Conservation (phyloP, 805 yeast genomes). For the Saccharomyces paradoxus region DNA sequence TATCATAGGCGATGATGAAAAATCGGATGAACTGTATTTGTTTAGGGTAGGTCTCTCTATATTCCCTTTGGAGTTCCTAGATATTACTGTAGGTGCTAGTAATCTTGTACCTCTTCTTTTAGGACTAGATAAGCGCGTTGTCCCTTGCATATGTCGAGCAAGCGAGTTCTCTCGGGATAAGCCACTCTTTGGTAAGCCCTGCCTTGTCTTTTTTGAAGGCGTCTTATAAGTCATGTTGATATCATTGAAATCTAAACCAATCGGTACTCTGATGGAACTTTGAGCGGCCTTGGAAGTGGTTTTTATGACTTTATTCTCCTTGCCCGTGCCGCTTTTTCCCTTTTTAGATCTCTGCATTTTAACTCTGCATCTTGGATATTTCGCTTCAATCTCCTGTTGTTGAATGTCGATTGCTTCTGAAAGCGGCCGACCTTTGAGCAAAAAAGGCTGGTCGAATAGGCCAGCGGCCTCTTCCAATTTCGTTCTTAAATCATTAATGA, state of each 20-base stretch:
- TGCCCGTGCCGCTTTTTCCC: neutral
- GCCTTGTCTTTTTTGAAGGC: neutral
- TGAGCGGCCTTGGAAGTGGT: neutral
- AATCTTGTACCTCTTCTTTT: constrained; percentile 7
- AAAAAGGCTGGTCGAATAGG: constrained; percentile 32
- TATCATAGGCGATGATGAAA: constrained; percentile 8
- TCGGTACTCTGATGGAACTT: neutral
- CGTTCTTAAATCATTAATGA: constrained; percentile 43
- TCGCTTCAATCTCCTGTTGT: constrained; percentile 27
- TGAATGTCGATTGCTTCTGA: constrained; percentile 23
- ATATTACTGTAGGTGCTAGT: constrained; percentile 12
- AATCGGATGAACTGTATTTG: constrained; percentile 8
- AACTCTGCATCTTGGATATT: constrained; percentile 29
- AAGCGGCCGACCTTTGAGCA: constrained; percentile 21
- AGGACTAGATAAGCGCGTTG: constrained; percentile 6
- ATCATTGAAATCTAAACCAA: neutral
- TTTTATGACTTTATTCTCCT: neutral
- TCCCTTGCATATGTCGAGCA: neutral
- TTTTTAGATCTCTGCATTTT: constrained; percentile 5
- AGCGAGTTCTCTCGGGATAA: neutral
- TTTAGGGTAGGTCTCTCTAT: constrained; percentile 9
- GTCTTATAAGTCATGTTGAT: neutral
- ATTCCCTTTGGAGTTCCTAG: constrained; percentile 4
- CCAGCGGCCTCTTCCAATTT: constrained; percentile 44
- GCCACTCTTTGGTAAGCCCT: neutral